Conservation (phyloP, 139 green algal genomes). For the Gonium pectorale region DNA sequence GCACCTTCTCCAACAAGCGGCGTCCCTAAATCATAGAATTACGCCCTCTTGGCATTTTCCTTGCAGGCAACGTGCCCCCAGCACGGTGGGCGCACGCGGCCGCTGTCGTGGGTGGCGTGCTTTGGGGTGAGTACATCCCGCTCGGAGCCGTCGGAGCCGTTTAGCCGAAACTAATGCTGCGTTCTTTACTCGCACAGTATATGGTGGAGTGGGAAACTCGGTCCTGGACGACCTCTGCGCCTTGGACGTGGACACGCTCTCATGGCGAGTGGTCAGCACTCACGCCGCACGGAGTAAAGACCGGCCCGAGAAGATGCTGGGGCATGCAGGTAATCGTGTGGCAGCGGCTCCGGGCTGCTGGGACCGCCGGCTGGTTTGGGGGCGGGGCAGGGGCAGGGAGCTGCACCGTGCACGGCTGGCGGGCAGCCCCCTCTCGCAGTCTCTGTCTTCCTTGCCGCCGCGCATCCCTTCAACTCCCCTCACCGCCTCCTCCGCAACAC, state of each 20-base stretch:
- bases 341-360: neutral
- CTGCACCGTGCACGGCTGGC: neutral
- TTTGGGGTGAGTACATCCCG: too few species aligned
- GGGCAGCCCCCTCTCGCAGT: neutral
- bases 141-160: too few species aligned
- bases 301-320: slow-evolving; percentile 57
- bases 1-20: neutral
- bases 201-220: slow-evolving; percentile 51
- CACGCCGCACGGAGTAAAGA: slow-evolving; percentile 45
- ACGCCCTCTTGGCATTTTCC: neutral
- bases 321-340: slow-evolving; percentile 41
- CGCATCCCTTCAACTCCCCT: neutral
- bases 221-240: slow-evolving; percentile 55
- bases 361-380: neutral
- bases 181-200: too few species aligned
- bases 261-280: slow-evolving; percentile 44
- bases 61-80: slow-evolving; percentile 45
- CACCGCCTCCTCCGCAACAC: neutral
- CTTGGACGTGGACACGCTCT: slow-evolving; percentile 49
- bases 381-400: neutral
- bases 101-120: slow-evolving; percentile 28
- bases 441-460: neutral
- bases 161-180: too few species aligned
- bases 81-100: slow-evolving; percentile 50
- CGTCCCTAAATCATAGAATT: too few species aligned